Evolutionary conservation across 768 basidiomycete genomes (phyloP).

Genomic region (Lactarius evosmus): DNA sequence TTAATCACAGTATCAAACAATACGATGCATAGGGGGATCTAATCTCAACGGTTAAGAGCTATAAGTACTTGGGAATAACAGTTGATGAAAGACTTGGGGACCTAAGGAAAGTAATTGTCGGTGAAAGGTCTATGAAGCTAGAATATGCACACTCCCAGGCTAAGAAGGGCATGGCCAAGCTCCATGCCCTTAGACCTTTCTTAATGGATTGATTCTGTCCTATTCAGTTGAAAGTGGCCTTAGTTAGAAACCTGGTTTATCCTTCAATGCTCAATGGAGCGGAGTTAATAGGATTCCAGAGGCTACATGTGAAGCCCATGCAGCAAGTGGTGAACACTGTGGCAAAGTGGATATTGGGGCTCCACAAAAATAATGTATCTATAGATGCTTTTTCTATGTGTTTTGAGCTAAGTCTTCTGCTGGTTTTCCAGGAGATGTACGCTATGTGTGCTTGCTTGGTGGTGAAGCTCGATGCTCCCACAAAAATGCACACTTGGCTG

Average conservation of each 20-base stretch:
- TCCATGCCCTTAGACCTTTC: background rate
- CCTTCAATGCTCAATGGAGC: background rate
- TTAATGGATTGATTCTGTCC: background rate
- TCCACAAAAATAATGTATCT: no score
- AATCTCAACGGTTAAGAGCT: no score
- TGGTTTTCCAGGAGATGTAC: no score
- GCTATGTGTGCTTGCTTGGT: no score
- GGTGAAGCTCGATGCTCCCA: no score
- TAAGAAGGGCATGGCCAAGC: background rate
- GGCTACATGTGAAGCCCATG: background rate
- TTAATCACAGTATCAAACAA: no score
- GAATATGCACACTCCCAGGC: background rate
- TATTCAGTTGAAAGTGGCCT: background rate
- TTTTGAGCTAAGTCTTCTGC: no score
- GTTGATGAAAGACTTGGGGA: slow-evolving; percentile 19
- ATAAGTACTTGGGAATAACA: slow-evolving; percentile 41
- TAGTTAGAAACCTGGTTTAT: background rate
- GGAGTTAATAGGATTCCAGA: background rate
- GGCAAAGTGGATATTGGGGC: no score
- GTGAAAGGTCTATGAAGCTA: background rate
- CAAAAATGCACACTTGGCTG: no score
- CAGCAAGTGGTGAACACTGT: no score
- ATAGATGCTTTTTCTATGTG: no score
- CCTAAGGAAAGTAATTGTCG: background rate
- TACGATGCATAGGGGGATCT: no score